A percentile compares a stretch with the other conserved stretches of the same genome.
Conservation (phyloP, 257 asterid species). For the Jacaranda mimosifolia region DNA sequence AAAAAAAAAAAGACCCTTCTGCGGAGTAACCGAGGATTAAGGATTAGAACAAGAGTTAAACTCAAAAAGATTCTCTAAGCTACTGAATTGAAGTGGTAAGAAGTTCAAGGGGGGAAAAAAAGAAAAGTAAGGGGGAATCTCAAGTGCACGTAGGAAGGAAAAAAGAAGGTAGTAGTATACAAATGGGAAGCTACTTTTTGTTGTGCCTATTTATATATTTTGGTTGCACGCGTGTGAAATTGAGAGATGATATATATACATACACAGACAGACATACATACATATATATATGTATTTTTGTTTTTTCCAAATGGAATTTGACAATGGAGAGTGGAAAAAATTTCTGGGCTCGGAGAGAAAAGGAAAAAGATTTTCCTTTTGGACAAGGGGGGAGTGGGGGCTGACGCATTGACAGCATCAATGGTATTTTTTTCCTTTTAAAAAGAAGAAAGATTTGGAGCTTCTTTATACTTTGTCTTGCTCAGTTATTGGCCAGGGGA, state of each 20-base stretch:
- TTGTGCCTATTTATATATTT: slow-evolving; percentile 60
- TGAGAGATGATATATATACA: not conserved
- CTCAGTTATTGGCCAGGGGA: slow-evolving; percentile 42
- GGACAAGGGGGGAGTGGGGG: slow-evolving; percentile 44
- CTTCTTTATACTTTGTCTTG: slow-evolving; percentile 48
- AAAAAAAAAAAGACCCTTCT: slow-evolving; percentile 25
- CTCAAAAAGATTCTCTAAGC: slow-evolving; percentile 41
- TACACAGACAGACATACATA: not conserved
- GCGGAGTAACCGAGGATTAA: slow-evolving; percentile 37
- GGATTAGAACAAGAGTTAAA: slow-evolving; percentile 40
- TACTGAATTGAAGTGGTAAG: slow-evolving; percentile 33
- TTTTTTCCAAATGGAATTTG: slow-evolving; percentile 27
- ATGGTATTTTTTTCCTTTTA: slow-evolving; percentile 31
- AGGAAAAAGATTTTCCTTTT: slow-evolving; percentile 40
- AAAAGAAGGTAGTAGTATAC: slow-evolving; percentile 33
- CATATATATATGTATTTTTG: not conserved
- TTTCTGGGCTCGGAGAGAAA: slow-evolving; percentile 34
- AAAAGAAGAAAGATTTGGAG: slow-evolving; percentile 45
- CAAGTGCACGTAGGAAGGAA: slow-evolving; percentile 53
- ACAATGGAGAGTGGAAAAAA: slow-evolving; percentile 23
- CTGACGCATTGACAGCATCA: slow-evolving; percentile 55
- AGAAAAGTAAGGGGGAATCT: slow-evolving; percentile 56
- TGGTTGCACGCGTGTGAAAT: slow-evolving; percentile 47
- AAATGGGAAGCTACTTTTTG: slow-evolving; percentile 51
- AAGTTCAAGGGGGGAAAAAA: slow-evolving; percentile 30